These are phyloP conservation scores for Collybiopsis luxurians DNA, from an alignment of 768 basidiomycete species.

Conservation along the genomic window DNA sequence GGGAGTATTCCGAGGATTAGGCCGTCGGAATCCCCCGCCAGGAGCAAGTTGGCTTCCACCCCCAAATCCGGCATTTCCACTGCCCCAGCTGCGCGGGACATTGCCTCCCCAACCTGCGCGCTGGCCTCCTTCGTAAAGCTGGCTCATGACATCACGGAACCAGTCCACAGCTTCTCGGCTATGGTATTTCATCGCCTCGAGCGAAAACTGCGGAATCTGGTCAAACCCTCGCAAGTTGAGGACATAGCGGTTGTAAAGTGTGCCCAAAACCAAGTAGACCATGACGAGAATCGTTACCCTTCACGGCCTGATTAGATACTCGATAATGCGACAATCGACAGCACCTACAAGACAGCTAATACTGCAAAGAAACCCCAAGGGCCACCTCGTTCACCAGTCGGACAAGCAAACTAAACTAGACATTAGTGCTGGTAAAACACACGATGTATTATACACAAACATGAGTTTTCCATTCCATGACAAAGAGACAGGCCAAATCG, in stretches of 20 bases:
- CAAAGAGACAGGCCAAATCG: constrained; percentile 68
- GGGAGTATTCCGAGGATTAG: constrained; percentile 8
- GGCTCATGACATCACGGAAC: constrained; percentile 26
- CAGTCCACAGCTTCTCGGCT: constrained; percentile 40
- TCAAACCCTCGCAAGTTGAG: constrained; percentile 70
- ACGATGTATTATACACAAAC: constrained; percentile 39
- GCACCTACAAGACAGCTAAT: constrained; percentile 55
- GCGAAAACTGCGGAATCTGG: constrained; percentile 65
- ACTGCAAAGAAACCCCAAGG: constrained; percentile 52
- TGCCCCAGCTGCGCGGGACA: constrained; percentile 12
- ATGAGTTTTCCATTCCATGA: constrained; percentile 82
- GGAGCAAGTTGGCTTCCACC: constrained; percentile 14
- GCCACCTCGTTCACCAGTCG: constrained; percentile 55
- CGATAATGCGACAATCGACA: not conserved
- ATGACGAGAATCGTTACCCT: constrained; percentile 58
- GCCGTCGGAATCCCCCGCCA: constrained; percentile 5
- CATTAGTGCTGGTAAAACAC: not conserved
- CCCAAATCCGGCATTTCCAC: constrained; percentile 7
- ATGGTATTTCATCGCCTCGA: constrained; percentile 51
- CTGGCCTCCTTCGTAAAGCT: constrained; percentile 12
- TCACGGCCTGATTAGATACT: constrained; percentile 1
- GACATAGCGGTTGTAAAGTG: constrained; percentile 76
- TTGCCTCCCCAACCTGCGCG: constrained; percentile 22
- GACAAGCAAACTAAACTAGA: constrained; percentile 61
- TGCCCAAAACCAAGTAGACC: constrained; percentile 65